Conservation (phyloP, 441 rosid genomes). For the Gossypium lobatum region DNA sequence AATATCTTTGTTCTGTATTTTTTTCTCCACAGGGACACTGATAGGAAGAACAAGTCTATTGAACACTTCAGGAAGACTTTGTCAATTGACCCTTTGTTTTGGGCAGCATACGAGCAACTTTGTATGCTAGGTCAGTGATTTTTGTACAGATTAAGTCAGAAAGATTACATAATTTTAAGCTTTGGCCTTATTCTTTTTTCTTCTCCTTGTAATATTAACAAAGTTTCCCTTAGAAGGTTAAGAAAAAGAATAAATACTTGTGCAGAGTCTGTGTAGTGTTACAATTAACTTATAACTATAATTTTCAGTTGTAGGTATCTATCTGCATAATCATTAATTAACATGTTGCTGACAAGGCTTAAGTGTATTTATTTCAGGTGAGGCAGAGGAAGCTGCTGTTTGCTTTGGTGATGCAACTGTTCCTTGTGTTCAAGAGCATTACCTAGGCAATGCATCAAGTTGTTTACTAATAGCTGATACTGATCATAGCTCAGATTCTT, state of each 20-base stretch:
- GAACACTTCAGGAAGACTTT: slow-evolving; percentile 49
- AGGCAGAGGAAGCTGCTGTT: slow-evolving; percentile 45
- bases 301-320: neutral
- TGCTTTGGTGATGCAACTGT: slow-evolving; percentile 37
- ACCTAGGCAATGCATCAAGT: slow-evolving; percentile 18
- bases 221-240: neutral
- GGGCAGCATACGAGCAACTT: slow-evolving; percentile 56
- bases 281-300: neutral
- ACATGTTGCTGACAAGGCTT: neutral
- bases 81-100: slow-evolving; percentile 46
- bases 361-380: slow-evolving; percentile 31
- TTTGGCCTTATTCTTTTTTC: neutral
- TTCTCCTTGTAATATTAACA: neutral
- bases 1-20: slow-evolving; percentile 11
- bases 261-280: slow-evolving; percentile 5
- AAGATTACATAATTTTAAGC: neutral
- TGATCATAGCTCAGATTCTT: slow-evolving; percentile 20
- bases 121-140: slow-evolving; percentile 41
- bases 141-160: slow-evolving; percentile 2
- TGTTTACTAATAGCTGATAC: slow-evolving; percentile 16
- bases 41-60: slow-evolving; percentile 34
- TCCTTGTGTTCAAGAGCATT: slow-evolving; percentile 30
- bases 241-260: neutral
- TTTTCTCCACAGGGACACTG: slow-evolving; percentile 28
- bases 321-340: neutral